Evolutionary conservation across 2,329 filamentous ascomycete genomes (phyloP), one percentile per base, ranked within the genome.

Genomic region (Diaporthe ampelina): DNA sequence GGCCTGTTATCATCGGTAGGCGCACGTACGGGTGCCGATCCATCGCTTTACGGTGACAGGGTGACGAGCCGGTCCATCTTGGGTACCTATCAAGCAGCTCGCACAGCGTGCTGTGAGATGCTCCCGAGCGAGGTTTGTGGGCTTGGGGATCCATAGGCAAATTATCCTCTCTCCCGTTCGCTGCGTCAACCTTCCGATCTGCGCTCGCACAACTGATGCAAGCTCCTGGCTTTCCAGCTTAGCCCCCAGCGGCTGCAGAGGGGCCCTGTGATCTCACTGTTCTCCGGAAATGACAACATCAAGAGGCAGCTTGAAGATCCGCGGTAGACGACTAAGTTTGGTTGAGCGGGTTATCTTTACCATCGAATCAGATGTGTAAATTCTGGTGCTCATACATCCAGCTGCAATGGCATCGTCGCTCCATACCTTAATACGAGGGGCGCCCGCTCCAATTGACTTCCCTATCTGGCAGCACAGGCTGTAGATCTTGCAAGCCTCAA

Each of bases 401-500:
- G 52, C 45, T 63, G 19, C 48, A n/a, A 37, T 37, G 37, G 10
- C 19, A 10, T 26, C 17, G 19, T 52, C 15, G 21, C 32, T 21
- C 35, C 21, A n/a, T n/a, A n/a, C 15, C 13, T 35, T n/a, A 29
- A 45, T 21, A 48, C 29, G 57, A 35, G 43, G 45, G 65, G 37
- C 37, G 24, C 43, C 35, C 37, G 26, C 29, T 45, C 29, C 24
- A 29, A 24, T 68, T n/a, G 45, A 43, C 37, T 45, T 45, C 10
- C 58, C 19, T 8, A 8, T 56, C 26, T 15, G 26, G 35, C 63
- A 75, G 72, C 57, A 29, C 68, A 68, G 1, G 40, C 72, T 37
- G 59, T 72, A 52, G 67, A 52, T 78, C 50, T 79, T 77, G 57
- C 74, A 76, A 11, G 72, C 78, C 70, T 74, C 4, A 72, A 77